Evolutionary conservation across 2,329 filamentous ascomycete species (phyloP).

Genomic region (Ceratocystis alfenasii): DNA sequence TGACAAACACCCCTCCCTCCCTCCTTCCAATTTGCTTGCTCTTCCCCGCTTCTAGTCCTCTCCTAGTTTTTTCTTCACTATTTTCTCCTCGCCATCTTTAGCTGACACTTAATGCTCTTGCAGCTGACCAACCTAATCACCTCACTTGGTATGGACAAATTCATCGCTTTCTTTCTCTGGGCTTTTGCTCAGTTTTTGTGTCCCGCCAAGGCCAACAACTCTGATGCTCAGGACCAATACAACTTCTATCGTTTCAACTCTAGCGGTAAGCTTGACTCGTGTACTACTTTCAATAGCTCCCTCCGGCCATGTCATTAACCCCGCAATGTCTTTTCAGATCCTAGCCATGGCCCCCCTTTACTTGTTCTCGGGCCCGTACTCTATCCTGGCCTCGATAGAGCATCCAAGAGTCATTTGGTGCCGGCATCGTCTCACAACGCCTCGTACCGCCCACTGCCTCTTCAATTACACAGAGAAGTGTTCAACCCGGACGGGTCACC

Average conservation of each 20-base stretch:
- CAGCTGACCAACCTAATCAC: not conserved
- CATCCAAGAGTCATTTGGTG: not conserved
- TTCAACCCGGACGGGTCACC: not conserved
- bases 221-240: not conserved
- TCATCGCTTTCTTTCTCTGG: not conserved
- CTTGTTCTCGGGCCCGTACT: conserved; percentile 1
- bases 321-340: not conserved
- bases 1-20: not conserved
- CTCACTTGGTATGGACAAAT: not conserved
- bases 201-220: not conserved
- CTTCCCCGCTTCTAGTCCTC: not conserved
- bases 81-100: not conserved
- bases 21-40: not conserved
- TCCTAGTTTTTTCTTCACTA: not conserved
- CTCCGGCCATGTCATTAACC: not conserved
- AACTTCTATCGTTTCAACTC: not conserved
- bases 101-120: not conserved
- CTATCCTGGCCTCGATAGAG: not conserved
- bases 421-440: not conserved
- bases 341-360: not conserved
- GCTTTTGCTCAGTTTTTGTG: not conserved
- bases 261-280: not conserved
- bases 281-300: not conserved
- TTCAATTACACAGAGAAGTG: not conserved
- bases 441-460: not conserved